A percentile compares a stretch with the other conserved stretches of the same genome.
Evolutionary conservation across 192 early-diverging fungal species (phyloP).

Genomic region (Coemansia sp.): DNA sequence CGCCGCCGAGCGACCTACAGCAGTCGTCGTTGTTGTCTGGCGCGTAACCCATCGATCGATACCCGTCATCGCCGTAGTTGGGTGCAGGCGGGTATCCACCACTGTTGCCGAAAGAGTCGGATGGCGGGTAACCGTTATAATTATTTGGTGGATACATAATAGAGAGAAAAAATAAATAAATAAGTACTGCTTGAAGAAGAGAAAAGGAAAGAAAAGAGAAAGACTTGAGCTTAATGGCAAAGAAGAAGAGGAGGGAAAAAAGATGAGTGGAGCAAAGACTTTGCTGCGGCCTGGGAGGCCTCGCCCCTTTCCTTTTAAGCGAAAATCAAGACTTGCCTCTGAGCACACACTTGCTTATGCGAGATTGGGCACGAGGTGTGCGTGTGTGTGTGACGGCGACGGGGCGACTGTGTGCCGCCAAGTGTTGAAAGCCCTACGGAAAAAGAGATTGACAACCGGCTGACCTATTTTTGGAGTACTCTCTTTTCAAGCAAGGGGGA

Average conservation of each 20-base stretch:
- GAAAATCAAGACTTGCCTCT: background rate
- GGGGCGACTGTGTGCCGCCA: background rate
- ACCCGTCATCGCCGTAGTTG: constrained; percentile 2
- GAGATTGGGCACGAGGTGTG: background rate
- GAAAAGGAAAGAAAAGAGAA: background rate
- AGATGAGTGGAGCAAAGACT: background rate
- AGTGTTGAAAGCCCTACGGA: background rate
- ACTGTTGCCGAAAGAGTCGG: background rate
- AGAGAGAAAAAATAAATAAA: background rate
- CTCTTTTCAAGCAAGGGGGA: background rate
- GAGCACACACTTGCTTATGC: background rate
- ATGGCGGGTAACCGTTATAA: constrained; percentile 10
- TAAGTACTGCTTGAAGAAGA: background rate
- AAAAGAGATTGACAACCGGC: background rate
- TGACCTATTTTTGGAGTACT: background rate
- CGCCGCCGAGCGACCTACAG: constrained; percentile 7
- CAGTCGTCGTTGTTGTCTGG: background rate
- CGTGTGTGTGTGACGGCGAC: background rate
- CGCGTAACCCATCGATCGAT: constrained; percentile 3
- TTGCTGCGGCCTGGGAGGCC: constrained; percentile 8
- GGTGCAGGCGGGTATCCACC: constrained; percentile 24
- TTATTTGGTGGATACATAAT: constrained; percentile 29
- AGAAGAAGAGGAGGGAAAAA: background rate
- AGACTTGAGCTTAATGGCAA: background rate
- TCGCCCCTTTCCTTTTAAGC: background rate